These are phyloP conservation scores for Globisporangium heterothallicum DNA, from an alignment of 352 stramenopile species.

Conservation along the genomic window DNA sequence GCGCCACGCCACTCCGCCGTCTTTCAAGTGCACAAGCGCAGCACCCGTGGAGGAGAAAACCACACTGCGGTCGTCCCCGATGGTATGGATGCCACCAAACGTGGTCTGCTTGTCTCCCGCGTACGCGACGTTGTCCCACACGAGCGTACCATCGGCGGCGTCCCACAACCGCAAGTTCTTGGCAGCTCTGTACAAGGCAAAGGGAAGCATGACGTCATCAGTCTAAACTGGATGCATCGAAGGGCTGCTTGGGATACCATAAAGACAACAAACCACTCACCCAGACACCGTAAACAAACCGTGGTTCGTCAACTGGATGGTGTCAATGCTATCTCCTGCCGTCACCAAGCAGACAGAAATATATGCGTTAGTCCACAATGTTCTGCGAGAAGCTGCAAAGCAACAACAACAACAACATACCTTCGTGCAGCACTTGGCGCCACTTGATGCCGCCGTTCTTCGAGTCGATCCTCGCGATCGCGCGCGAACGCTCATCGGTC, in stretches of 20 bases:
- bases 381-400: no score
- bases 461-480: constrained; percentile 57
- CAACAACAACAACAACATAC: no score
- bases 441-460: constrained; percentile 73
- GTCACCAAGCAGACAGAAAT: not conserved
- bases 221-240: constrained; percentile 1
- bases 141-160: constrained; percentile 39
- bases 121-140: constrained; percentile 59
- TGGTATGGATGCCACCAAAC: constrained; percentile 37
- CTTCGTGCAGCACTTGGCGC: constrained; percentile 55
- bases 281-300: constrained; percentile 60
- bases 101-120: constrained; percentile 14
- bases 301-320: constrained; percentile 65
- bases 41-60: constrained; percentile 42
- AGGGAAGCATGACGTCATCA: constrained; percentile 1
- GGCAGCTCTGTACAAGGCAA: constrained; percentile 21
- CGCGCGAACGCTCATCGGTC: constrained; percentile 51
- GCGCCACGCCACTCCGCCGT: constrained; percentile 42
- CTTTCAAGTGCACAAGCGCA: constrained; percentile 51
- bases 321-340: constrained; percentile 54
- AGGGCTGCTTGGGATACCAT: no score
- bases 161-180: constrained; percentile 74
- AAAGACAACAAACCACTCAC: constrained; percentile 26
- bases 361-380: no score
- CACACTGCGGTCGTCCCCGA: constrained; percentile 42